A percentile compares a stretch with the other conserved stretches of the same genome.
Conservation (phyloP, 1,284 basidiomycete genomes). For the Coriolopsis trogii region DNA sequence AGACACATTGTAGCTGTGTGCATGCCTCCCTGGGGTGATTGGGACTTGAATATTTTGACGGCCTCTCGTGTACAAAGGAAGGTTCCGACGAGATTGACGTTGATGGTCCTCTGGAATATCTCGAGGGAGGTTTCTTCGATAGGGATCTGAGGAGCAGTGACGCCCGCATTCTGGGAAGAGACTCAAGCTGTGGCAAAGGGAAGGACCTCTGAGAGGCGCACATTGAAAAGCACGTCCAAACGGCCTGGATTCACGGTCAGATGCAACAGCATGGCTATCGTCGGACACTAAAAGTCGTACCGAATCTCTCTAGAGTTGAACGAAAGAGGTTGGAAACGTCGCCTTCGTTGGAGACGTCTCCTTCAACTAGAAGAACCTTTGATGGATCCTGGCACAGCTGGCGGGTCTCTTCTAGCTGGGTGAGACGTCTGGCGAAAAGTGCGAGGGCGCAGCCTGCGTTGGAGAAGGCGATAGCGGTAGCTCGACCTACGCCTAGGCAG, state of each 20-base stretch:
- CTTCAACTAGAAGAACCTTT: constrained; percentile 47
- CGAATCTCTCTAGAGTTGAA: constrained; percentile 57
- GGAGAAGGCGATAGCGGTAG: constrained; percentile 51
- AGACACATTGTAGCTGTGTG: not conserved
- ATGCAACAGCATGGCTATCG: not conserved
- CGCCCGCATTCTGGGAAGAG: constrained; percentile 67
- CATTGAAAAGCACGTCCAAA: constrained; percentile 82
- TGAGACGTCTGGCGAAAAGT: constrained; percentile 53
- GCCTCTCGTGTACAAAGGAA: constrained; percentile 83
- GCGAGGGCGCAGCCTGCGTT: constrained; percentile 48
- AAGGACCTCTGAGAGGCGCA: constrained; percentile 37
- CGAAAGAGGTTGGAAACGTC: constrained; percentile 66
- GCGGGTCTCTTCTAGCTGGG: constrained; percentile 62
- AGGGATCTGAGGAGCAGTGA: constrained; percentile 48
- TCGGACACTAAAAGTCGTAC: constrained; percentile 36
- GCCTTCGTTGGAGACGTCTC: constrained; percentile 64
- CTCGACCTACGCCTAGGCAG: constrained; percentile 58
- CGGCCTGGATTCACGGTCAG: constrained; percentile 46
- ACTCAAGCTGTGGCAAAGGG: not conserved
- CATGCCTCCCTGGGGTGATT: constrained; percentile 71
- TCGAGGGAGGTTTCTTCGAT: constrained; percentile 69
- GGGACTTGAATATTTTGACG: constrained; percentile 71
- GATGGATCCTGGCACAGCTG: constrained; percentile 46
- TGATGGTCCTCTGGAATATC: constrained; percentile 64
- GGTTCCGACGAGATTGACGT: constrained; percentile 71